Evolutionary conservation across 805 yeast genomes (phyloP).

Genomic region (Jamesozyma lodderae): DNA sequence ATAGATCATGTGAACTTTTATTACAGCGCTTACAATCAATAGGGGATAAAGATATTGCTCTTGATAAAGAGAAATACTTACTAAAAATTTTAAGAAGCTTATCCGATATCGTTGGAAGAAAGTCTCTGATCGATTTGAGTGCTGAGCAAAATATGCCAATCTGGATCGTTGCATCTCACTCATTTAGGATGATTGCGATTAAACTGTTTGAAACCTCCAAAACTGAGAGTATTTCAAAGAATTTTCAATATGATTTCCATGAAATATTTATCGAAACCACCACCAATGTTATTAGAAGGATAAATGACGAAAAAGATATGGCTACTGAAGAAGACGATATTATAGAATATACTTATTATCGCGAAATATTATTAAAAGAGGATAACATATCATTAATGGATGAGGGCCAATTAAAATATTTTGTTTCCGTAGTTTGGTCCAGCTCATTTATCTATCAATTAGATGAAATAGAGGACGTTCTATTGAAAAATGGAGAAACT

Average conservation of each 20-base stretch:
- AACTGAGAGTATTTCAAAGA: constrained; percentile 3
- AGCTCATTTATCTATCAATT: constrained; percentile 51
- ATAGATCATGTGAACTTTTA: constrained; percentile 37
- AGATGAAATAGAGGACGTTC: constrained; percentile 43
- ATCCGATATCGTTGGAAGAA: constrained; percentile 42
- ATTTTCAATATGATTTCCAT: constrained; percentile 9
- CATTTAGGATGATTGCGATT: constrained; percentile 32
- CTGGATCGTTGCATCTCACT: constrained; percentile 45
- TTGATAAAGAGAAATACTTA: constrained; percentile 37
- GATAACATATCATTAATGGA: constrained; percentile 27
- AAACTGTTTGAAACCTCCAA: constrained; percentile 13
- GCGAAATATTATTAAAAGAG: constrained; percentile 35
- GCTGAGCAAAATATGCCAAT: constrained; percentile 27
- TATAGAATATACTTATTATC: constrained; percentile 36
- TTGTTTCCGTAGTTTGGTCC: constrained; percentile 44
- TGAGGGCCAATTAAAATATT: constrained; percentile 32
- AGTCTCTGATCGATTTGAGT: constrained; percentile 28
- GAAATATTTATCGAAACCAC: constrained; percentile 29
- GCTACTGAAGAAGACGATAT: constrained; percentile 39
- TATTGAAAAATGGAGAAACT: constrained; percentile 22
- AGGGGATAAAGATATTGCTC: constrained; percentile 28
- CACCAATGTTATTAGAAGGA: constrained; percentile 19
- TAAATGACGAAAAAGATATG: constrained; percentile 21
- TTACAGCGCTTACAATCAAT: constrained; percentile 28
- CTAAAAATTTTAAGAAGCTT: constrained; percentile 40